Conservation (phyloP, 352 stramenopile genomes). For the Hyaloperonospora brassicae region DNA sequence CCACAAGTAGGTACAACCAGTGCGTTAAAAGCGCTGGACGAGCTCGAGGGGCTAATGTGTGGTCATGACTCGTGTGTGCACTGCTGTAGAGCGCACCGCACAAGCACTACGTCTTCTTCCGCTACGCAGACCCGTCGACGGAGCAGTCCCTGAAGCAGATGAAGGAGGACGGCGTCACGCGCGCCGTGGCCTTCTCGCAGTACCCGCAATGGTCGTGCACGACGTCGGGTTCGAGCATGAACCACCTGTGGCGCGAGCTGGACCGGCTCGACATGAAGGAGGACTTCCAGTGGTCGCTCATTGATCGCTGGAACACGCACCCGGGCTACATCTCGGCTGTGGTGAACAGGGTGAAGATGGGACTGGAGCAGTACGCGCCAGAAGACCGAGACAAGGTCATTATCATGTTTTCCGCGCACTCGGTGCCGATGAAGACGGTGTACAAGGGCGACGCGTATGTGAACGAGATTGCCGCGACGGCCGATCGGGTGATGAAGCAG, state of each 20-base stretch:
- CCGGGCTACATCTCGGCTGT: slow-evolving; percentile 94
- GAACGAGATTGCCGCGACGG: slow-evolving; percentile 73
- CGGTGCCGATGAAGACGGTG: slow-evolving; percentile 85
- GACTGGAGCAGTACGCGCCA: slow-evolving; percentile 87
- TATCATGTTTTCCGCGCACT: slow-evolving; percentile 88
- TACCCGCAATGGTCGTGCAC: slow-evolving; percentile 99
- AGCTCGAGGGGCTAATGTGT: background rate
- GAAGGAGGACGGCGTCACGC: slow-evolving; percentile 89
- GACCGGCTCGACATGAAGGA: slow-evolving; percentile 84
- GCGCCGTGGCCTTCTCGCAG: slow-evolving; percentile 93
- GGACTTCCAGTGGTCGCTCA: slow-evolving; percentile 78
- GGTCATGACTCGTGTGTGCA: slow-evolving; percentile 1
- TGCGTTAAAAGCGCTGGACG: background rate
- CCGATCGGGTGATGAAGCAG: slow-evolving; percentile 65
- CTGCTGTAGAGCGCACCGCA: slow-evolving; percentile 68
- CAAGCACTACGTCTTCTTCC: slow-evolving; percentile 96
- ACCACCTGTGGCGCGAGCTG: slow-evolving; percentile 81
- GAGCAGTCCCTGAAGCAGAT: slow-evolving; percentile 95
- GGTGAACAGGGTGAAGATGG: slow-evolving; percentile 85
- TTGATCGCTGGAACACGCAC: slow-evolving; percentile 92
- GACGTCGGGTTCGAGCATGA: slow-evolving; percentile 94
- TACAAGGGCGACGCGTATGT: slow-evolving; percentile 86
- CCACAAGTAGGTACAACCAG: slow-evolving; percentile 42
- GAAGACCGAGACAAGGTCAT: slow-evolving; percentile 85
- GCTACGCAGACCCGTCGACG: slow-evolving; percentile 97